Evolutionary conservation across 176 grass and related monocot species (phyloP).

Genomic region (Cocos nucifera): DNA sequence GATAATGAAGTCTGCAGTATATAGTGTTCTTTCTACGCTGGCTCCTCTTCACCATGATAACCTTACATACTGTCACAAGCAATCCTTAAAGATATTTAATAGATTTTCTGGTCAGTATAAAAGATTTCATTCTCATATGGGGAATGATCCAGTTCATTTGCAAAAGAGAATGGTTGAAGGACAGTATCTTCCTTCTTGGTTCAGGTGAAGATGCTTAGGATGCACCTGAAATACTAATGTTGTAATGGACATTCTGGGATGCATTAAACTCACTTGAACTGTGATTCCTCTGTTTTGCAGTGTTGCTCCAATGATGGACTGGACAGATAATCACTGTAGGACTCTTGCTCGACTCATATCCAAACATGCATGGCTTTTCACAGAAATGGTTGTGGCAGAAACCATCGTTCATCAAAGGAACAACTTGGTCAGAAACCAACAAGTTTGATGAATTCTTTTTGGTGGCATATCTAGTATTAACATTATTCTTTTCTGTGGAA

Average conservation of each 20-base stretch:
- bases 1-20: slow-evolving; percentile 8
- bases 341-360: slow-evolving; percentile 82
- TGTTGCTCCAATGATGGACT: slow-evolving; percentile 99
- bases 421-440: slow-evolving; percentile 49
- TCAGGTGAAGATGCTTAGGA: slow-evolving; percentile 1
- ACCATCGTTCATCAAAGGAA: slow-evolving; percentile 86
- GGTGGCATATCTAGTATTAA: background rate
- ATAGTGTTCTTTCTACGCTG: background rate
- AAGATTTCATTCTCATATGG: background rate
- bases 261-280: background rate
- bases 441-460: background rate
- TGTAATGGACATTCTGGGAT: background rate
- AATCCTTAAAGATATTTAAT: background rate
- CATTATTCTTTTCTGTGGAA: too few relatives aligned
- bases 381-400: slow-evolving; percentile 96
- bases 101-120: slow-evolving; percentile 7
- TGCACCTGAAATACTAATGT: background rate
- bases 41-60: background rate
- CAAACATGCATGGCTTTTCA: slow-evolving; percentile 81
- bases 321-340: slow-evolving; percentile 93
- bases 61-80: background rate
- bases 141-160: background rate
- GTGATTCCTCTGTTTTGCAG: slow-evolving; percentile 24
- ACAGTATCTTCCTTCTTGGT: background rate
- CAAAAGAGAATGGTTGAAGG: too few relatives aligned